phyloP scores from a whole-genome alignment of 306 rosid species.

The Myrica gale region DNA sequence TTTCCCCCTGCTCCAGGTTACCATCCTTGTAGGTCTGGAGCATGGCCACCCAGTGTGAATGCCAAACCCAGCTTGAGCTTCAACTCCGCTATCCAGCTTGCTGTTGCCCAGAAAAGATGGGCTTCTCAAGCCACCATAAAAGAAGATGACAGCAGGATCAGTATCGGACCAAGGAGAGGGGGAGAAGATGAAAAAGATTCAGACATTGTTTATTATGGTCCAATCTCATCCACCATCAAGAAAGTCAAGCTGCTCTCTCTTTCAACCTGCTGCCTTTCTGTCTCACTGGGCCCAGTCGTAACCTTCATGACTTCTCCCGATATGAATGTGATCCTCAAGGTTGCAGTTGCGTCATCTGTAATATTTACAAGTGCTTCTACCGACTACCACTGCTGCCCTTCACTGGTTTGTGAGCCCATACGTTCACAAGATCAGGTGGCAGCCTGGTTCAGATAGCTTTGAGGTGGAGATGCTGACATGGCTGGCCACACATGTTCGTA shows the following conservation, averaged over 20 bases:
- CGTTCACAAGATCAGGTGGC: conserved; percentile 78
- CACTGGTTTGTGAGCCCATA: conserved; percentile 92
- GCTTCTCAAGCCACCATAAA: conserved; percentile 49
- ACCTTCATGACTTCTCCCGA: conserved; percentile 94
- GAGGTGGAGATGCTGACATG: conserved; percentile 88
- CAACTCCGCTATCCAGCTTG: conserved; percentile 26
- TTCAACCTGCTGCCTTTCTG: conserved; percentile 92
- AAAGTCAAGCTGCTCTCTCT: conserved; percentile 90
- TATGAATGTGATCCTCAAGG: conserved; percentile 88
- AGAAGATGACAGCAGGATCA: conserved; percentile 70
- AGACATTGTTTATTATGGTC: conserved; percentile 66
- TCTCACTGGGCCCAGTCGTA: conserved; percentile 83
- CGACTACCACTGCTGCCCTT: conserved; percentile 63
- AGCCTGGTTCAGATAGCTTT: conserved; percentile 80
- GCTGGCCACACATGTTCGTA: conserved; percentile 51
- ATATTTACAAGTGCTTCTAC: conserved; percentile 77
- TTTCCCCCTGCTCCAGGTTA: conserved; percentile 41
- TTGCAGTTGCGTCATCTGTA: conserved; percentile 79
- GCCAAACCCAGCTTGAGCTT: conserved; percentile 26
- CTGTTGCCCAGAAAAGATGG: conserved; percentile 61
- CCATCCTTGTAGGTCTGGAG: conserved; percentile 42
- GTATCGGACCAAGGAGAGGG: conserved; percentile 75
- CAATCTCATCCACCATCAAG: conserved; percentile 77
- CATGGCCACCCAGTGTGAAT: conserved; percentile 24
- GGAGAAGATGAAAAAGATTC: conserved; percentile 56